Base-by-base conservation (phyloP, 345 rosid species). In the Zanthoxylum bungeanum region DNA sequence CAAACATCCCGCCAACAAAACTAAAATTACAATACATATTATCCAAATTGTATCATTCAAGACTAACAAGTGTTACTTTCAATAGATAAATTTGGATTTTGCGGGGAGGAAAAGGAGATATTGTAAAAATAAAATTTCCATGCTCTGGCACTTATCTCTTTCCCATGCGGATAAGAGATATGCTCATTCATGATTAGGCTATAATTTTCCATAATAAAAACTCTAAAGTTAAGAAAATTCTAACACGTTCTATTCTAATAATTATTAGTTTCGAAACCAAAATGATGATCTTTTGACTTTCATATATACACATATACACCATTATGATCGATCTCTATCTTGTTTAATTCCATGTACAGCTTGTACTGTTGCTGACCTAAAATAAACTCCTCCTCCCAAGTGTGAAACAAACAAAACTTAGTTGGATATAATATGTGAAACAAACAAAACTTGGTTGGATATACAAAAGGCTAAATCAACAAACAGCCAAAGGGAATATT, bases 71-170 rank as follows among this genome's bases (percentile, higher is more conserved):
- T n/a, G n/a, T n/a, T n/a, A n/a, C n/a, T n/a, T n/a, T n/a, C n/a
- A n/a, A n/a, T n/a, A n/a, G n/a, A n/a, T n/a, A n/a, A n/a, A n/a
- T n/a, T n/a, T n/a, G n/a, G n/a, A n/a, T n/a, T n/a, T n/a, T n/a
- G n/a, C n/a, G n/a, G n/a, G n/a, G n/a, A n/a, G n/a, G n/a, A n/a
- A n/a, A n/a, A n/a, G n/a, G n/a, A n/a, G n/a, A n/a, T n/a, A n/a
- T n/a, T n/a, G n/a, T 7, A 10, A 12, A n/a, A 7, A 31, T 27
- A 33, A 36, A 66, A 66, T n/a, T 33, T 21, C 12, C 33, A 2
- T 69, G 42, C 36, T 28, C 53, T 69, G 17, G 9, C 9, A 33
- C 53, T 69, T 69, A 42, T 69, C 64, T 42, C 53, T 27, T 56
- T 66, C 58, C 5, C 16, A 27, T 17, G 10, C 3, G 39, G 63